Conservation (phyloP, 2,329 filamentous ascomycete species). For the Phialophora verrucosa region DNA sequence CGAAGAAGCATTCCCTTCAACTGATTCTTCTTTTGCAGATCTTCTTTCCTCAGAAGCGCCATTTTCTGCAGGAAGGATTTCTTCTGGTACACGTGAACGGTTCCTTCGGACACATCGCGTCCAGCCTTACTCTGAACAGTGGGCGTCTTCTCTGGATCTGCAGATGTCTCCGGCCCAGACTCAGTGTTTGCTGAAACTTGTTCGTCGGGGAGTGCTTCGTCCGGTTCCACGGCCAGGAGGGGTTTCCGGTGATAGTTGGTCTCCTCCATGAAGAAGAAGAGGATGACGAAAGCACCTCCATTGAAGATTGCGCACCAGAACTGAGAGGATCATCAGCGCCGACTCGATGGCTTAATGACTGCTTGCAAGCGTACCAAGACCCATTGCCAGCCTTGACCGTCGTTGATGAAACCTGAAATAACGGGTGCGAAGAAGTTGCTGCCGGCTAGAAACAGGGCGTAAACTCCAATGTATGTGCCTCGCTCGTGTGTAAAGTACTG, state of each 20-base stretch:
- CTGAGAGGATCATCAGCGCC: not conserved
- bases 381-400: constrained; percentile 37
- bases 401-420: constrained; percentile 34
- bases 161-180: not conserved
- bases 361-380: constrained; percentile 27
- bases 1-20: constrained; percentile 27
- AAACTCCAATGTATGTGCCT: constrained; percentile 33
- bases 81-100: not conserved
- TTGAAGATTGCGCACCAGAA: constrained; percentile 32
- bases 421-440: constrained; percentile 30
- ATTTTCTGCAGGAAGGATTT: constrained; percentile 31
- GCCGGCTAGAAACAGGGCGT: constrained; percentile 29
- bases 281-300: constrained; percentile 24
- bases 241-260: constrained; percentile 29
- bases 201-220: too few relatives aligned
- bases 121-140: not conserved
- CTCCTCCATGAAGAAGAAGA: constrained; percentile 21
- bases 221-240: not conserved
- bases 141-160: not conserved
- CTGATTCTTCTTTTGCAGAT: constrained; percentile 18
- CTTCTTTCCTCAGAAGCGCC: constrained; percentile 21
- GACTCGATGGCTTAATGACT: not conserved
- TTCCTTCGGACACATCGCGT: too few relatives aligned
- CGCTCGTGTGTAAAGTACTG: constrained; percentile 43
- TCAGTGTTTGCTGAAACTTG: too few relatives aligned